Evolutionary conservation across 495 filamentous ascomycete genomes (phyloP).

Genomic region (Pseudevernia furfuracea): DNA sequence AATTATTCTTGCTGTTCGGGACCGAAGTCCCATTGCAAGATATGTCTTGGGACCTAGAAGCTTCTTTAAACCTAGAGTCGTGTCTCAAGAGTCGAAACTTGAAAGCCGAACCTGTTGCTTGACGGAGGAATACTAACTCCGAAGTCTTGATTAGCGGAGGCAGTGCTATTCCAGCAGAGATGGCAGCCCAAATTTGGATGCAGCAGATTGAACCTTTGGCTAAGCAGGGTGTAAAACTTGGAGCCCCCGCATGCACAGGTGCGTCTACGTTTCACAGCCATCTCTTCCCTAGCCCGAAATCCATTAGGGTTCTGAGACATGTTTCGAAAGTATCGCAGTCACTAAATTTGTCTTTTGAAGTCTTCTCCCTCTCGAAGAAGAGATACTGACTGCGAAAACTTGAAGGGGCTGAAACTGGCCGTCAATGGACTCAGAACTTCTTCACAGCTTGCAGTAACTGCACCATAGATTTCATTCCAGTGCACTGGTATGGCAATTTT

Average conservation of each 20-base stretch:
- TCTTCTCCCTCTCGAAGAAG: too few relatives aligned
- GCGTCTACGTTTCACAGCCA: too few relatives aligned
- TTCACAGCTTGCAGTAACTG: constrained; percentile 48
- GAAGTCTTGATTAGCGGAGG: constrained; percentile 46
- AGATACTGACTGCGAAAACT: too few relatives aligned
- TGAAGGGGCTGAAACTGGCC: constrained; percentile 44
- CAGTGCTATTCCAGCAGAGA: constrained; percentile 44
- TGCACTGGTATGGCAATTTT: constrained; percentile 76
- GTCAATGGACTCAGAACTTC: constrained; percentile 57
- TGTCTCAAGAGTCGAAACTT: too few relatives aligned
- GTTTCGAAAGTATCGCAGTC: too few relatives aligned
- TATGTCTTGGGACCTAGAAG: too few relatives aligned
- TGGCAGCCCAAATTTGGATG: constrained; percentile 59
- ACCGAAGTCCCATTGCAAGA: too few relatives aligned
- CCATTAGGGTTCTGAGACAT: too few relatives aligned
- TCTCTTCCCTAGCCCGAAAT: too few relatives aligned
- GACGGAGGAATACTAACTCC: background rate
- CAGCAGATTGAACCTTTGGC: constrained; percentile 58
- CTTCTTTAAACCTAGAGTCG: too few relatives aligned
- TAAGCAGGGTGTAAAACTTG: constrained; percentile 45
- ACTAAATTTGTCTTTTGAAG: too few relatives aligned
- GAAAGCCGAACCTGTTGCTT: background rate
- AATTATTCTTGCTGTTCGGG: too few relatives aligned
- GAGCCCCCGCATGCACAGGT: constrained; percentile 54
- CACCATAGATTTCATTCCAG: constrained; percentile 60